phyloP scores from a whole-genome alignment of 106 monocot species.

The Phalaenopsis aphrodite region DNA sequence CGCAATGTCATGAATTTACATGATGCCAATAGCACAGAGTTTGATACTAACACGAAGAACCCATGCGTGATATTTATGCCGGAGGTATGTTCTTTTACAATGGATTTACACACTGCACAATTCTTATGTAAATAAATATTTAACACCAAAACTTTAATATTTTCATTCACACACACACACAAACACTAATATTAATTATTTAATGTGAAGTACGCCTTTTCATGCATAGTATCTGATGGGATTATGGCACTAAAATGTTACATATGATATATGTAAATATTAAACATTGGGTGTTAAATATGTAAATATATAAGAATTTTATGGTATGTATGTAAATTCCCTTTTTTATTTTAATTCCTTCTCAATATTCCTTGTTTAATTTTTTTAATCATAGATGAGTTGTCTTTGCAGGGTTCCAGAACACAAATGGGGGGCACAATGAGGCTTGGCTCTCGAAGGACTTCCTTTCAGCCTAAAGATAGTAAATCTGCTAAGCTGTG shows the following conservation, averaged over 20 bases:
- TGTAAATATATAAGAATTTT: too few species aligned
- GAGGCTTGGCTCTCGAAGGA: constrained; percentile 90
- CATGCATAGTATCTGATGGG: too few species aligned
- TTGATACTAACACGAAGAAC: constrained; percentile 52
- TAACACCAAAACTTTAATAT: too few species aligned
- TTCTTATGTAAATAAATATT: too few species aligned
- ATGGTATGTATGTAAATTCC: too few species aligned
- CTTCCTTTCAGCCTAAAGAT: constrained; percentile 41
- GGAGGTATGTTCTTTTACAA: constrained; percentile 39
- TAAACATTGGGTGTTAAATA: too few species aligned
- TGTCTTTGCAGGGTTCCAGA: constrained; percentile 66
- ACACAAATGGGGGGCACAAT: constrained; percentile 99
- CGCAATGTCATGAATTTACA: constrained; percentile 64
- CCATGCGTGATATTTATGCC: constrained; percentile 96
- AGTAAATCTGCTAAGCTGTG: constrained; percentile 84
- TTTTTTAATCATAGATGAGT: background rate
- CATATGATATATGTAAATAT: too few species aligned
- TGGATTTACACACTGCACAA: too few species aligned
- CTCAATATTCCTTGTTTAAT: background rate
- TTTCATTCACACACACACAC: too few species aligned
- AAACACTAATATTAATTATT: too few species aligned
- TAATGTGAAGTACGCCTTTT: too few species aligned
- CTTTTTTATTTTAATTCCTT: background rate
- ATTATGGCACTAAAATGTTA: too few species aligned
- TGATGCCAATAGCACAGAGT: constrained; percentile 94